Percentiles rank a stretch among this genome's conserved stretches.
Conservation (phyloP, 148 eudicot species). For the Rhododendron ferrugineum region DNA sequence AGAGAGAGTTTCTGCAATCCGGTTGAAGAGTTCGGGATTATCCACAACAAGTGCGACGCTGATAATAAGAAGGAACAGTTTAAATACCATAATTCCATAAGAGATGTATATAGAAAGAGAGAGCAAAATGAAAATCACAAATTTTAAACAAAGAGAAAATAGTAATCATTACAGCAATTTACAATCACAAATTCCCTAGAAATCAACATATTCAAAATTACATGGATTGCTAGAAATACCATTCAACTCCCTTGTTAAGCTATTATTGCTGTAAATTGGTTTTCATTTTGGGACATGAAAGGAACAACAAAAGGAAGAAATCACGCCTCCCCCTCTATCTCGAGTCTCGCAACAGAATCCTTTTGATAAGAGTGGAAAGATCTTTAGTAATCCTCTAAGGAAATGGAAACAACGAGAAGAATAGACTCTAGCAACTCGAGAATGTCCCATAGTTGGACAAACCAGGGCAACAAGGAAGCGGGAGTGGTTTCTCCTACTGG, state of each 20-base stretch:
- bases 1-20: constrained; percentile 47
- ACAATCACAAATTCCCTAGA: neutral
- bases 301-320: neutral
- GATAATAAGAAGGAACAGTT: constrained; percentile 19
- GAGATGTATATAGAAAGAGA: neutral
- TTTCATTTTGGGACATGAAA: neutral
- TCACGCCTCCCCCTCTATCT: neutral
- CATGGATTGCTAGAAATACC: neutral
- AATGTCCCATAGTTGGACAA: no score
- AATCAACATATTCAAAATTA: neutral
- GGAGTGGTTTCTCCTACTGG: no score
- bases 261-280: neutral
- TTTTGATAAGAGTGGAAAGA: neutral
- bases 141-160: neutral
- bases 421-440: no score
- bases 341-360: neutral
- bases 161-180: neutral
- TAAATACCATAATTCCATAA: constrained; percentile 5
- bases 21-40: constrained; percentile 62
- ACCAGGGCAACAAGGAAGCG: no score
- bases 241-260: neutral
- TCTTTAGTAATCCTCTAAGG: neutral
- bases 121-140: neutral
- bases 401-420: no score
- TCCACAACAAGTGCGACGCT: constrained; percentile 84